These are phyloP conservation scores for Phlyctochytrium planicorne DNA, from an alignment of 192 early-diverging fungal species.

Conservation along the genomic window DNA sequence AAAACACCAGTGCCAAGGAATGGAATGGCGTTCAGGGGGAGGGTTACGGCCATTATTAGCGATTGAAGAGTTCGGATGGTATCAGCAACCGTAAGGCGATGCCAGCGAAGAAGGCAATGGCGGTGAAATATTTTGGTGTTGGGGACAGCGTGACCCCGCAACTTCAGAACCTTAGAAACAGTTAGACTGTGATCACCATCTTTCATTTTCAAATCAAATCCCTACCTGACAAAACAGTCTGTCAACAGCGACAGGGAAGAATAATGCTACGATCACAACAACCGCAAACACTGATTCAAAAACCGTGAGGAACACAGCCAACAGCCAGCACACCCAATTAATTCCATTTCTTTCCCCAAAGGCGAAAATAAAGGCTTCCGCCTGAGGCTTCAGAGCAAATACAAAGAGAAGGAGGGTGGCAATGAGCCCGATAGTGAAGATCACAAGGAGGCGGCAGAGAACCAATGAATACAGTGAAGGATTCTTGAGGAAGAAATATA, in stretches of 20 bases:
- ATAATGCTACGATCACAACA: constrained; percentile 57
- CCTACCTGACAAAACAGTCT: neutral
- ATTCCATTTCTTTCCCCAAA: constrained; percentile 48
- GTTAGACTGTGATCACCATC: no score
- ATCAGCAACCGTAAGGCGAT: constrained; percentile 3
- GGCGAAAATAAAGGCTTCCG: constrained; percentile 50
- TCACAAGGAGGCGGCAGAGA: constrained; percentile 54
- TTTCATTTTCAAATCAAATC: no score
- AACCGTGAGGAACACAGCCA: constrained; percentile 59
- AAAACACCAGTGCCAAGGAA: constrained; percentile 53
- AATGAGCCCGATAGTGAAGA: constrained; percentile 45
- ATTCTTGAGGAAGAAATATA: constrained; percentile 31
- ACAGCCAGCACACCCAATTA: constrained; percentile 52
- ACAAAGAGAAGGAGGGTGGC: constrained; percentile 53
- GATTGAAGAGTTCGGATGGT: constrained; percentile 35
- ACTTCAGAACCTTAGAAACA: neutral
- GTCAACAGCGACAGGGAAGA: constrained; percentile 56
- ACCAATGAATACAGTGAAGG: constrained; percentile 42
- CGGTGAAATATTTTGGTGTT: neutral
- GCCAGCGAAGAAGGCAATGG: neutral
- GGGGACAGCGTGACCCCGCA: neutral
- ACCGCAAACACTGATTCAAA: constrained; percentile 51
- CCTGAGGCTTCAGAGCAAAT: constrained; percentile 53
- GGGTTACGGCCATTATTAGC: constrained; percentile 51
- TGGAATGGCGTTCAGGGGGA: constrained; percentile 60